Evolutionary conservation across 257 asterid genomes (phyloP).

Genomic region (Perilla frutescens): DNA sequence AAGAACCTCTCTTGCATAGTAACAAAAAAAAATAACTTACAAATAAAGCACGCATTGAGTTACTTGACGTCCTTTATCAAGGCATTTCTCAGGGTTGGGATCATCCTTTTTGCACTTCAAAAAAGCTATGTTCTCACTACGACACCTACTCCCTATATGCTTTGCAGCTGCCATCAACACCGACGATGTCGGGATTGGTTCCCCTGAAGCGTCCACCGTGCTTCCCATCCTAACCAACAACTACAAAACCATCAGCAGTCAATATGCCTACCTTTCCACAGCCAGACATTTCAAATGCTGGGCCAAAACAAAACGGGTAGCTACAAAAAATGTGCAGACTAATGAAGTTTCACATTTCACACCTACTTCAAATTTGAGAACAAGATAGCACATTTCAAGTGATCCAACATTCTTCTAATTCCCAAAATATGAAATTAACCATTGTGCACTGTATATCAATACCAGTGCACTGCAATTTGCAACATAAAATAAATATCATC

Average conservation of each 20-base stretch:
- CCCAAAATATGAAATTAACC: constrained; percentile 15
- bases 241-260: constrained; percentile 17
- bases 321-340: background rate
- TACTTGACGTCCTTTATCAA: constrained; percentile 78
- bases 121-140: constrained; percentile 71
- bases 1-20: constrained; percentile 20
- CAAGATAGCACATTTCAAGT: background rate
- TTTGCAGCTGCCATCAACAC: constrained; percentile 74
- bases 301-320: background rate
- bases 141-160: constrained; percentile 73
- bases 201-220: constrained; percentile 57
- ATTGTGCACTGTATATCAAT: background rate
- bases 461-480: background rate
- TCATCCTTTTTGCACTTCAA: constrained; percentile 84
- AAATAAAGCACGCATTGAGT: constrained; percentile 76
- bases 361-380: background rate
- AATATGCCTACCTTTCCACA: background rate
- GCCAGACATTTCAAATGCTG: background rate
- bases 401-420: constrained; percentile 4
- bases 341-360: background rate
- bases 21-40: constrained; percentile 52
- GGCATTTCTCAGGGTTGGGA: constrained; percentile 83
- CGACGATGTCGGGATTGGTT: constrained; percentile 73
- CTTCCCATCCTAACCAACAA: constrained; percentile 55
- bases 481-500: background rate